These are phyloP conservation scores for Salvia splendens DNA, from an alignment of 257 asterid species.

Conservation along the genomic window DNA sequence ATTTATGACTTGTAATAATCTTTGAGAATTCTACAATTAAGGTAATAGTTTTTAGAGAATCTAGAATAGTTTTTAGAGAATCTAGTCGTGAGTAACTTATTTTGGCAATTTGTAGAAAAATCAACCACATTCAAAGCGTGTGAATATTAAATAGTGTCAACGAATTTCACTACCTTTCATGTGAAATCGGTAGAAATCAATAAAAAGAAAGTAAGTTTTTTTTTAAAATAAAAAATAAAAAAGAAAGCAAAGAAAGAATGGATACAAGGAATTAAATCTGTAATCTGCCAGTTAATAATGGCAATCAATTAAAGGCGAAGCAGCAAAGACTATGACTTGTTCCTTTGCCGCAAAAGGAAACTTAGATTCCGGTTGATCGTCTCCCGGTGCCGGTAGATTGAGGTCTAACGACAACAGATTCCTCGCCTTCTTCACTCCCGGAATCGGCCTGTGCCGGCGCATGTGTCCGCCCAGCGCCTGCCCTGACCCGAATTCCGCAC, in stretches of 20 bases:
- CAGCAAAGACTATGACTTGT: slow-evolving; percentile 69
- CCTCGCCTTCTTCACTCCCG: slow-evolving; percentile 54
- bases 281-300: slow-evolving; percentile 51
- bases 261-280: neutral
- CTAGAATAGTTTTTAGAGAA: too few relatives aligned
- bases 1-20: neutral
- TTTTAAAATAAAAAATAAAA: too few relatives aligned
- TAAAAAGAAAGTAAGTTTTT: too few relatives aligned
- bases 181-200: slow-evolving; percentile 23
- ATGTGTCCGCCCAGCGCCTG: slow-evolving; percentile 97
- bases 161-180: slow-evolving; percentile 38
- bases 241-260: slow-evolving; percentile 35
- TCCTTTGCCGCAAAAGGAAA: slow-evolving; percentile 55
- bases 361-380: slow-evolving; percentile 48
- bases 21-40: neutral
- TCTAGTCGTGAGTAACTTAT: too few relatives aligned
- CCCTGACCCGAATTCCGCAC: slow-evolving; percentile 82
- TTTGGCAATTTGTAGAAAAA: slow-evolving; percentile 4
- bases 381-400: slow-evolving; percentile 88
- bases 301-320: slow-evolving; percentile 81
- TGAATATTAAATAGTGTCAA: slow-evolving; percentile 29
- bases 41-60: too few relatives aligned
- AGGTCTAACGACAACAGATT: slow-evolving; percentile 71
- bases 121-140: neutral
- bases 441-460: slow-evolving; percentile 87